Percentiles rank a stretch among this genome's conserved stretches.
phyloP scores from a whole-genome alignment of 2,329 filamentous ascomycete species.

The Ceratocystis huliohia region DNA sequence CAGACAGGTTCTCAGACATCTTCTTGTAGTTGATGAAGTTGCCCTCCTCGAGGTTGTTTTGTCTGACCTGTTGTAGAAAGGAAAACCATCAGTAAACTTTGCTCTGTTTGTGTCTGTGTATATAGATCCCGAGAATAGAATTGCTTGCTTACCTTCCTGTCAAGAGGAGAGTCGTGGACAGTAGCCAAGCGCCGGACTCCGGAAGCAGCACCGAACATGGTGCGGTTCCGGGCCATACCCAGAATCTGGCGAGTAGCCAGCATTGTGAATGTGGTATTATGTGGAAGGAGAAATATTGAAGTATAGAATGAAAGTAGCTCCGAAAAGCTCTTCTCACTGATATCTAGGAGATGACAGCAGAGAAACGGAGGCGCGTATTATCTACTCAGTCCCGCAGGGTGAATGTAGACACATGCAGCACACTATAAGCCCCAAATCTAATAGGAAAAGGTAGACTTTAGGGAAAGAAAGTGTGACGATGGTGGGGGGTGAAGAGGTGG shows the following conservation, averaged over 20 bases:
- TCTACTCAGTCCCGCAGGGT: conserved; percentile 19
- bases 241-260: conserved; percentile 59
- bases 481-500: background rate
- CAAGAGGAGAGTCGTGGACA: conserved; percentile 71
- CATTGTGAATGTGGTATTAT: conserved; percentile 33
- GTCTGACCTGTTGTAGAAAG: conserved; percentile 49
- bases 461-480: conserved; percentile 9
- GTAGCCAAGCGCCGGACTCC: conserved; percentile 67
- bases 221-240: conserved; percentile 52
- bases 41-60: conserved; percentile 90
- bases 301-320: conserved; percentile 3
- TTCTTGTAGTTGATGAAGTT: conserved; percentile 99
- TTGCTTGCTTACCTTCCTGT: conserved; percentile 58
- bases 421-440: conserved; percentile 11
- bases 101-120: background rate
- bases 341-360: conserved; percentile 14
- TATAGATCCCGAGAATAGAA: background rate
- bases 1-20: conserved; percentile 92
- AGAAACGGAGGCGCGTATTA: background rate
- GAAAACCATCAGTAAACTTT: background rate
- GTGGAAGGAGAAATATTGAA: background rate
- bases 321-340: conserved; percentile 11
- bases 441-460: conserved; percentile 11
- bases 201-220: conserved; percentile 42
- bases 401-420: conserved; percentile 18